Conservation (phyloP, 148 eudicot species). For the Fagopyrum tataricum region DNA sequence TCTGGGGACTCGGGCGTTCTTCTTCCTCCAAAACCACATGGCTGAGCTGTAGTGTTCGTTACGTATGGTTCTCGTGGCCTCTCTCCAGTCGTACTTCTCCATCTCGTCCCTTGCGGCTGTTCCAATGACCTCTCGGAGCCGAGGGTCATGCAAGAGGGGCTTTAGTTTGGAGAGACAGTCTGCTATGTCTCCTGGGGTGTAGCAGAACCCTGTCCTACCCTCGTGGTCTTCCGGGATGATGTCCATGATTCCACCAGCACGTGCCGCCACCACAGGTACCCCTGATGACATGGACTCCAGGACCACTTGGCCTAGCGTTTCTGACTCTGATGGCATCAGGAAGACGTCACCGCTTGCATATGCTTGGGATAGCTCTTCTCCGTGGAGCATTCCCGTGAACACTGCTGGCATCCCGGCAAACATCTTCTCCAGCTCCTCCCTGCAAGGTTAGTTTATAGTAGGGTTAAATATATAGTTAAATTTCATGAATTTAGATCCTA, state of each 20-base stretch:
- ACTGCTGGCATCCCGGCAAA: slow-evolving; percentile 77
- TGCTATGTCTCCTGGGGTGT: slow-evolving; percentile 58
- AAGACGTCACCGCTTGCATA: slow-evolving; percentile 92
- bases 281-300: slow-evolving; percentile 97
- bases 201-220: slow-evolving; percentile 67
- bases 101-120: slow-evolving; percentile 74
- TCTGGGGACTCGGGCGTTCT: slow-evolving; percentile 40
- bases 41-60: slow-evolving; percentile 76
- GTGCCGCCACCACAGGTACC: slow-evolving; percentile 80
- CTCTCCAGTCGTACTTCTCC: slow-evolving; percentile 95
- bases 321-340: slow-evolving; percentile 94
- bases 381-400: slow-evolving; percentile 79
- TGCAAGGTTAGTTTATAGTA: not conserved
- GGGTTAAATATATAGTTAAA: not conserved
- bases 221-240: slow-evolving; percentile 73
- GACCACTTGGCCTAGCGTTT: slow-evolving; percentile 79
- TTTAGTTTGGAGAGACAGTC: slow-evolving; percentile 67
- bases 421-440: slow-evolving; percentile 62
- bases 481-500: not conserved
- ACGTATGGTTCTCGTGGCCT: slow-evolving; percentile 61
- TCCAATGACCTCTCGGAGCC: slow-evolving; percentile 53
- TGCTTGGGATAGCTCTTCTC: slow-evolving; percentile 90
- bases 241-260: slow-evolving; percentile 91
- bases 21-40: slow-evolving; percentile 89
- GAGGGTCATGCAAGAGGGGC: slow-evolving; percentile 47